Evolutionary conservation across 257 asterid genomes (phyloP).

Genomic region (Mitragyna speciosa): DNA sequence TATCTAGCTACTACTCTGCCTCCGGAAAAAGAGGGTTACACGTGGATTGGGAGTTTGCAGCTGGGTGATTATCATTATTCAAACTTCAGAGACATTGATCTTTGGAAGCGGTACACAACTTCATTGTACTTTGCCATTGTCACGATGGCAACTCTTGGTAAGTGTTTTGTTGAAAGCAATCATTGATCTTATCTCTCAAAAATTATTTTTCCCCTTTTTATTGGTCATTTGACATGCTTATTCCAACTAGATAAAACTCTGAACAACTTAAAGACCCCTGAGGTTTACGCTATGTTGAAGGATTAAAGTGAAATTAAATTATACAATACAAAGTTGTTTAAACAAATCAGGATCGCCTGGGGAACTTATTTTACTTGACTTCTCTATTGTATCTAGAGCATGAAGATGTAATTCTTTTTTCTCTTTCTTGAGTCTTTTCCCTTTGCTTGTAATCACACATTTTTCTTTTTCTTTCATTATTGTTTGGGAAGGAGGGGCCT

Average conservation of each 20-base stretch:
- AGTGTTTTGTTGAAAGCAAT: conserved; percentile 23
- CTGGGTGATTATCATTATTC: conserved; percentile 76
- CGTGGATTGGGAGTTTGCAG: conserved; percentile 95
- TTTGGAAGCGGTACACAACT: conserved; percentile 79
- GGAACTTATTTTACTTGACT: background rate
- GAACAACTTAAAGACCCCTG: background rate
- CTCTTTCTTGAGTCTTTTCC: background rate
- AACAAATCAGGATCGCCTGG: background rate
- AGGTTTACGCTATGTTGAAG: background rate
- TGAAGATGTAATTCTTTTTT: background rate
- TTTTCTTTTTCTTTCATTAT: background rate
- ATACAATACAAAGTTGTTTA: background rate
- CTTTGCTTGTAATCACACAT: background rate
- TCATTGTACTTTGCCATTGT: conserved; percentile 88
- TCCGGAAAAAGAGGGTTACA: conserved; percentile 70
- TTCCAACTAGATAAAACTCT: background rate
- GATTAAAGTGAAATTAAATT: background rate
- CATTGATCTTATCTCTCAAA: background rate
- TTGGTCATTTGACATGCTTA: background rate
- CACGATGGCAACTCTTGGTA: conserved; percentile 97
- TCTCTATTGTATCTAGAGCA: background rate
- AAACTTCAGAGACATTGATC: conserved; percentile 71
- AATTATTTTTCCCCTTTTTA: background rate
- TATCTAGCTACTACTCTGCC: conserved; percentile 87
- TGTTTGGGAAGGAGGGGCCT: background rate